phyloP scores from a whole-genome alignment of 305 asterid species.

The Fraxinus paxiana region DNA sequence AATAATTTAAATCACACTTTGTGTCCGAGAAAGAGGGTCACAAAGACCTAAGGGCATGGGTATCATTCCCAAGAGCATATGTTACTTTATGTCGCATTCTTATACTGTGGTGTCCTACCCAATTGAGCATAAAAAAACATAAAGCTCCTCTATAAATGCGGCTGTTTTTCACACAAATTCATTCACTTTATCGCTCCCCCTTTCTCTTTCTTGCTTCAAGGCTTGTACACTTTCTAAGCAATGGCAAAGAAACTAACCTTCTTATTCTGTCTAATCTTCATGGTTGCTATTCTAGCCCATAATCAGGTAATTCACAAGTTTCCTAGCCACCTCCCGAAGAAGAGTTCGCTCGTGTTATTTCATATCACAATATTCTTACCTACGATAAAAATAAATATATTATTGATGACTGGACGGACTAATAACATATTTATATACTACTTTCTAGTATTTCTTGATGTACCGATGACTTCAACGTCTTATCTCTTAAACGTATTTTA shows the following conservation, averaged over 20 bases:
- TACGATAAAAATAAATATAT: neutral
- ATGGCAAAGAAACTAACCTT: conserved; percentile 35
- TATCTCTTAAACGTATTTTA: neutral
- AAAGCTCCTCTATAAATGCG: conserved; percentile 35
- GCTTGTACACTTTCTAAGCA: conserved; percentile 9
- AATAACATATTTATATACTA: neutral
- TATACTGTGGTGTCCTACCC: conserved; percentile 15
- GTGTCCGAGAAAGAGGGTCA: neutral
- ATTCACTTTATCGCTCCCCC: conserved; percentile 13
- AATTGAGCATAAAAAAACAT: conserved; percentile 10
- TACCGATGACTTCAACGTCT: neutral
- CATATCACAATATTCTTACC: neutral
- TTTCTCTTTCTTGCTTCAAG: conserved; percentile 16
- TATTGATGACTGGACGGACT: neutral
- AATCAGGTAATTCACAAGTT: conserved; percentile 30
- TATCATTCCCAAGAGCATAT: conserved; percentile 16
- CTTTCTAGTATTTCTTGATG: neutral
- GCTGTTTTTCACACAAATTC: conserved; percentile 23
- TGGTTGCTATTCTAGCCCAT: conserved; percentile 31
- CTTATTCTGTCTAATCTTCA: conserved; percentile 29
- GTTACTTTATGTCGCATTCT: conserved; percentile 6
- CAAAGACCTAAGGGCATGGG: conserved; percentile 13
- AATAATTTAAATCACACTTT: neutral
- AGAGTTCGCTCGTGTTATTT: neutral
- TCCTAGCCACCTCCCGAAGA: neutral